A percentile compares a stretch with the other conserved stretches of the same genome.
Conservation (phyloP, 1,284 basidiomycete genomes). For the Blastosporella zonata region DNA sequence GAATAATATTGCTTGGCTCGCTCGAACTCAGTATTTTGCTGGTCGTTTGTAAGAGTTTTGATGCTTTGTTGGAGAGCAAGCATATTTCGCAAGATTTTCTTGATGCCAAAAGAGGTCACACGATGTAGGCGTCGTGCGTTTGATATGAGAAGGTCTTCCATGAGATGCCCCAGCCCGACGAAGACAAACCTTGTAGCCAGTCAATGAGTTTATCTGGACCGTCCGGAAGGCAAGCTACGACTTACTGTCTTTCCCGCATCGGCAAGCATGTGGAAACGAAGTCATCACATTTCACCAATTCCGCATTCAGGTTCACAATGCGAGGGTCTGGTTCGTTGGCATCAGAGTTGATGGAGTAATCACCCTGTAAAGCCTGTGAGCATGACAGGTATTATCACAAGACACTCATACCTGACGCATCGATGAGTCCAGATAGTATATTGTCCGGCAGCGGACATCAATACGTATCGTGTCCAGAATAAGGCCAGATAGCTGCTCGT, state of each 20-base stretch:
- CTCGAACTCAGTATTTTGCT: conserved; percentile 68
- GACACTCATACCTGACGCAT: conserved; percentile 63
- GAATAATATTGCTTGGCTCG: conserved; percentile 80
- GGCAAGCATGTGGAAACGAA: conserved; percentile 63
- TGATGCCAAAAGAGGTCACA: conserved; percentile 78
- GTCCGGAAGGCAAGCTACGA: conserved; percentile 1
- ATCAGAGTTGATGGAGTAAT: conserved; percentile 79
- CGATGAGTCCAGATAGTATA: conserved; percentile 80
- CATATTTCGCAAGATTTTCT: conserved; percentile 90
- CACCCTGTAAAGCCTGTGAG: conserved; percentile 52
- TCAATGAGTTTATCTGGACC: conserved; percentile 9
- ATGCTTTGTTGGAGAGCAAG: conserved; percentile 91
- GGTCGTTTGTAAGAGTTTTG: conserved; percentile 69
- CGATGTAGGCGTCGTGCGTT: conserved; percentile 71
- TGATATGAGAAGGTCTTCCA: conserved; percentile 81
- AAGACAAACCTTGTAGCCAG: conserved; percentile 70
- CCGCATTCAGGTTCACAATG: conserved; percentile 83
- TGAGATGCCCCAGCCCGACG: conserved; percentile 80
- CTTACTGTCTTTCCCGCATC: conserved; percentile 64
- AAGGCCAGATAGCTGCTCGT: conserved; percentile 82
- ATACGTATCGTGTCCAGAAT: conserved; percentile 88
- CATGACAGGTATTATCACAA: background rate
- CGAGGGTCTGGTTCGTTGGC: conserved; percentile 89
- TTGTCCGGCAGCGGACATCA: conserved; percentile 83
- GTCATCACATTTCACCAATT: conserved; percentile 79